Evolutionary conservation across 768 basidiomycete species (phyloP), one percentile per base, ranked within the genome.

Genomic region (Mrakia blollopis): DNA sequence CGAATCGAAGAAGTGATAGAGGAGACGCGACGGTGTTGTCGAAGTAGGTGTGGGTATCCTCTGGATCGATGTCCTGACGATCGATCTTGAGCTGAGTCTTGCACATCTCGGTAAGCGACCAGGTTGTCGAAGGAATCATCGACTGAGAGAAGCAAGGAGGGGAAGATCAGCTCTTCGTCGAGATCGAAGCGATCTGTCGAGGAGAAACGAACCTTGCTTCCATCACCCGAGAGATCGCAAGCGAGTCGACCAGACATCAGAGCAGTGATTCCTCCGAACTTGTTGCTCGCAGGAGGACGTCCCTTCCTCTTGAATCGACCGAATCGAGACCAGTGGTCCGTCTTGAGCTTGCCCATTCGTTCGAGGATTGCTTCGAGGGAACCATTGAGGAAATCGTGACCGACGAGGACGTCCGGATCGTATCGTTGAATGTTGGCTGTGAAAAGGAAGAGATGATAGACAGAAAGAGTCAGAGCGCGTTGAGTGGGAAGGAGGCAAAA

Each of bases 21-120:
- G 94, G 91, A 1, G 88, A 88, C 77, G 89, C 88, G 72, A 94
- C 87, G 57, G 88, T 89, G 39, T 91, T 89, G 81, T 98, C 97
- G 79, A 99, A 89, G 84, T 92, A 98, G 79, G 88, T 87, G 39
- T 93, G 90, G 0, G 93, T 96, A 81, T 98, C 97, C 79, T 98
- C 96, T 0, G 94, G 91, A 81, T 98, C 96, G 79, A 97, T 94
- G 79, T 98, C 97, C 81, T 97, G 91, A 52, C 97, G 86, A 72
- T 91, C 90, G 77, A 88, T 88, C 79, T 91, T 90, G 79, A 99
- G 88, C 82, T 96, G 91, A 0, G 93, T 92, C 79, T 87, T 88
- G 85, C 92, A 94, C 94, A 99, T 98, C 84, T 99, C 97, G 13
- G 93, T 93, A 73, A 98, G 85, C 3, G 95, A 96, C 97, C 97